Evolutionary conservation across 257 asterid genomes (phyloP), one percentile per base, ranked within the genome.

Genomic region (Ilex asprella): DNA sequence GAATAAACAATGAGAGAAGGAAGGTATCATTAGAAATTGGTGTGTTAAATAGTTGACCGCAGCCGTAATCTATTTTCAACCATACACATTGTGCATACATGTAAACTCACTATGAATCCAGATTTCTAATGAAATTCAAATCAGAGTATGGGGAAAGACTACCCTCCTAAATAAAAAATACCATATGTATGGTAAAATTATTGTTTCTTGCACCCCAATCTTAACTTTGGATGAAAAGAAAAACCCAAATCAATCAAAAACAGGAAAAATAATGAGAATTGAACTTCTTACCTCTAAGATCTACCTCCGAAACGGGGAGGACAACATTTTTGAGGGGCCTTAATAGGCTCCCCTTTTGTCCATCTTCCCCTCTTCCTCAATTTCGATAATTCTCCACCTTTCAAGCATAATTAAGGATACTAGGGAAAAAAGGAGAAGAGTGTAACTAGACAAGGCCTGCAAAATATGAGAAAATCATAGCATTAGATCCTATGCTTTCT

Each of bases 391-490:
- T 13, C 32, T 59, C 30, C 59, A 10, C 55, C 73, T 69, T 66
- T 53, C 59, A 78, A 12, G 44, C 55, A 43, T 70, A 13, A 81
- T 29, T 31, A 77, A 61, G 15, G 66, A 64, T 51, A 77, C 80
- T 9, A 77, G 1, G 16, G 72, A 58, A 56, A 75, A 52, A 16
- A 79, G 21, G 58, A 69, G 70, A 47, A 58, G 46, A 52, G 44
- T 43, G 41, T 67, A 63, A 70, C 60, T 47, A 16, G 54, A 29
- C 3, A 68, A 44, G 59, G 56, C 87, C 93, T 85, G 82, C 71
- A 78, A 77, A 73, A 39, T 2, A 59, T 31, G 51, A 30, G 55
- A 30, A 43, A 50, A 67, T 12, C 2, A 31, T 2, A 62, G 14
- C n/a, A 47, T 78, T 16, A 70, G 50, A 35, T 35, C 41, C 41